phyloP scores from a whole-genome alignment of 306 rosid genomes.

The Parietaria judaica region DNA sequence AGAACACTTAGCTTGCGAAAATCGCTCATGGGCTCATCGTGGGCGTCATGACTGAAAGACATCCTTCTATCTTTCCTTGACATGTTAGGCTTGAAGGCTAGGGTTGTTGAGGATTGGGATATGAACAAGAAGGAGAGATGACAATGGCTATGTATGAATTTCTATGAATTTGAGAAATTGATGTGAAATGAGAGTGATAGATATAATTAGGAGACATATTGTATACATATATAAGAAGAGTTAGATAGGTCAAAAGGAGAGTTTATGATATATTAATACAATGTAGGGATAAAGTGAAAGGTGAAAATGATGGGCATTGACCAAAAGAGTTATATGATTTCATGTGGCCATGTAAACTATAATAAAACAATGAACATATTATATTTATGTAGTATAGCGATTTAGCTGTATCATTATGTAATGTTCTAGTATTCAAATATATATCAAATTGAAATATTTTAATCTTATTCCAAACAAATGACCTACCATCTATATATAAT shows the following conservation, averaged over 20 bases:
- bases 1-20: slow-evolving; percentile 28
- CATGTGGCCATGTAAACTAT: too few relatives aligned
- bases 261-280: neutral
- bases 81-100: slow-evolving; percentile 28
- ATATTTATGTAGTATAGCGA: too few relatives aligned
- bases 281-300: neutral
- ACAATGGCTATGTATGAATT: neutral
- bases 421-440: too few relatives aligned
- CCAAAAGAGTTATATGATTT: too few relatives aligned
- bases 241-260: neutral
- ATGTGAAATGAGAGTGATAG: neutral
- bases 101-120: neutral
- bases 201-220: neutral
- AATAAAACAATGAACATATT: too few relatives aligned
- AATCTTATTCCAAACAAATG: too few relatives aligned
- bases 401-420: too few relatives aligned
- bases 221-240: neutral
- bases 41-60: slow-evolving; percentile 67
- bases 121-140: neutral
- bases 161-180: neutral
- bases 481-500: too few relatives aligned
- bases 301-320: neutral
- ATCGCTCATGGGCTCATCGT: slow-evolving; percentile 41
- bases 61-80: slow-evolving; percentile 46
- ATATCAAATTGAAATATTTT: too few relatives aligned